phyloP scores from a whole-genome alignment of 1,284 basidiomycete genomes.

The Veloboletus limbatus region DNA sequence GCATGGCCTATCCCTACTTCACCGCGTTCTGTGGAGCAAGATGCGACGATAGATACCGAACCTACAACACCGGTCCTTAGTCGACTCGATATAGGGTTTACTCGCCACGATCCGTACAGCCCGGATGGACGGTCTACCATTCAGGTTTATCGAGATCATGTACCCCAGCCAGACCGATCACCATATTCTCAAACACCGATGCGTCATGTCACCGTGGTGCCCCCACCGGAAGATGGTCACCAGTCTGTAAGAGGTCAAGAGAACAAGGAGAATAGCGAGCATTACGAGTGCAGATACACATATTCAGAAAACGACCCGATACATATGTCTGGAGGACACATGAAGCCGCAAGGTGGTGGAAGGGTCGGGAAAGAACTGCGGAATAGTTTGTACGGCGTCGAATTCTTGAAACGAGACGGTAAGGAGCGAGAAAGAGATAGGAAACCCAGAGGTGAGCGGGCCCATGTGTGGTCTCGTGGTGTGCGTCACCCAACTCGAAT shows the following conservation, averaged over 20 bases:
- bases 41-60: conserved; percentile 42
- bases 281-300: conserved; percentile 6
- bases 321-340: conserved; percentile 36
- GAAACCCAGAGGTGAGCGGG: conserved; percentile 50
- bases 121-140: conserved; percentile 8
- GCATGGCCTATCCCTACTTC: conserved; percentile 34
- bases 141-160: conserved; percentile 15
- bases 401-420: conserved; percentile 34
- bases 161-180: conserved; percentile 13
- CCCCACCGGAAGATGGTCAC: conserved; percentile 19
- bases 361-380: conserved; percentile 50
- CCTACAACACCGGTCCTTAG: conserved; percentile 37
- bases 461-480: neutral
- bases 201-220: conserved; percentile 10
- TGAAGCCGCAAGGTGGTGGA: conserved; percentile 38
- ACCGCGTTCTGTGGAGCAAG: conserved; percentile 40
- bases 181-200: conserved; percentile 11
- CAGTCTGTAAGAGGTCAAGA: conserved; percentile 23
- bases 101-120: conserved; percentile 13
- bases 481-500: neutral
- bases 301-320: conserved; percentile 23
- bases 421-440: conserved; percentile 52
- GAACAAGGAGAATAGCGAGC: conserved; percentile 54
- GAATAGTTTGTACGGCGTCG: conserved; percentile 42
- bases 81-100: conserved; percentile 40